phyloP scores from a whole-genome alignment of 108 stramenopile species.

The Conticribra guillardii region DNA sequence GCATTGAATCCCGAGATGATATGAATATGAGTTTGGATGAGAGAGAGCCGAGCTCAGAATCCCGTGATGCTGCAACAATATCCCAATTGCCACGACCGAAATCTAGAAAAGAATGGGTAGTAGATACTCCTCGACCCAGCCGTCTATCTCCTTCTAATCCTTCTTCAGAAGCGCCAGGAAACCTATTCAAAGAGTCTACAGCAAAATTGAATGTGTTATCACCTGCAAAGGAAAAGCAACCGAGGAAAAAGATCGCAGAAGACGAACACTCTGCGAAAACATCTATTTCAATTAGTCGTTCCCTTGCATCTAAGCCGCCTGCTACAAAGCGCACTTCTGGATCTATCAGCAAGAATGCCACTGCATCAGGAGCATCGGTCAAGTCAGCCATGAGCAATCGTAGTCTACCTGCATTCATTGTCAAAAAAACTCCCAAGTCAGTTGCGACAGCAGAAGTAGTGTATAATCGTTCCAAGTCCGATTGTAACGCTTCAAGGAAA shows the following conservation, averaged over 20 bases:
- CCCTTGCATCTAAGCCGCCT: not conserved
- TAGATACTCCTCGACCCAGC: not conserved
- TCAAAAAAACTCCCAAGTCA: not conserved
- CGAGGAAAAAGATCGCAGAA: not conserved
- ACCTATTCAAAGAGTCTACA: not conserved
- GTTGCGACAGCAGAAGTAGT: no score
- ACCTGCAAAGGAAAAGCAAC: not conserved
- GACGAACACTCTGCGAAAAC: not conserved
- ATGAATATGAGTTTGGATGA: not conserved
- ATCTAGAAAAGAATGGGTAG: not conserved
- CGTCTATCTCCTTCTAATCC: not conserved
- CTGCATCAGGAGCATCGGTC: not conserved
- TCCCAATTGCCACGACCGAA: not conserved
- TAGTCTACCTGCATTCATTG: not conserved
- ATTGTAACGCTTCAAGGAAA: not conserved
- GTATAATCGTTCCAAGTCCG: not conserved
- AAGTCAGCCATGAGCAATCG: not conserved
- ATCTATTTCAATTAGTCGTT: not conserved
- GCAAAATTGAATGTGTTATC: not conserved
- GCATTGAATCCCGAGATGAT: not conserved
- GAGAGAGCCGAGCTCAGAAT: not conserved
- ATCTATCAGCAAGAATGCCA: not conserved
- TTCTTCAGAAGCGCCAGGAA: not conserved
- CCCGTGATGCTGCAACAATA: not conserved
- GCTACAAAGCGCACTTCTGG: not conserved